These are phyloP conservation scores for Gossypioides kirkii DNA, from an alignment of 345 rosid species.

Conservation along the genomic window DNA sequence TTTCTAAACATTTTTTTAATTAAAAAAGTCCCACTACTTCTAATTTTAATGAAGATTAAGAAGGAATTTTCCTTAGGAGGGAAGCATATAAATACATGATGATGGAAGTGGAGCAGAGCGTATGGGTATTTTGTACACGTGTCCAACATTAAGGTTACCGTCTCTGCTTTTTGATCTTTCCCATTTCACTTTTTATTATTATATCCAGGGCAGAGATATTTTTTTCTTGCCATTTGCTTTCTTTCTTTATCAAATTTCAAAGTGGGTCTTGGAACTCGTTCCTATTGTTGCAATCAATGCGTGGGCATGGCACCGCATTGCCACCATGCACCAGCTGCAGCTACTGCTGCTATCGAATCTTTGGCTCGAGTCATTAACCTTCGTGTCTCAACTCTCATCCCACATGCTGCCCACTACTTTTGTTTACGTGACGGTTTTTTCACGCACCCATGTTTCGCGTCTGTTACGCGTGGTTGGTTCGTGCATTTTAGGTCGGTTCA, in stretches of 20 bases:
- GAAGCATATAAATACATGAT: neutral
- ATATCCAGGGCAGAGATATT: neutral
- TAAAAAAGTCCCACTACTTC: neutral
- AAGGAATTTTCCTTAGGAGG: neutral
- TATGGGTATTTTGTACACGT: neutral
- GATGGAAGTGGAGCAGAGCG: neutral
- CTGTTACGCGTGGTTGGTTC: neutral
- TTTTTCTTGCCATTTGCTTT: neutral
- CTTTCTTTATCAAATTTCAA: neutral
- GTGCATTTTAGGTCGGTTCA: constrained; percentile 2
- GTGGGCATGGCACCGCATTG: neutral
- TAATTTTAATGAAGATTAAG: too few species aligned
- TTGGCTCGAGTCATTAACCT: neutral
- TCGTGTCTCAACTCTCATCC: neutral
- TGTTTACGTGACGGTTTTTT: neutral
- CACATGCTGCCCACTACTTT: neutral
- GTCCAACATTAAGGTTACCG: neutral
- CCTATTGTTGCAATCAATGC: neutral
- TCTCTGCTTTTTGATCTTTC: neutral
- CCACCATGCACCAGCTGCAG: constrained; percentile 14
- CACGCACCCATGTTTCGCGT: neutral
- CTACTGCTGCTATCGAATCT: constrained; percentile 13
- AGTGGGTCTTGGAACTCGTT: neutral
- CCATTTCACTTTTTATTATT: too few species aligned
- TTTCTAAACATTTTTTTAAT: neutral